Base-by-base conservation (phyloP, 2,329 filamentous ascomycete genomes). In the Plectosphaerella sp. region DNA sequence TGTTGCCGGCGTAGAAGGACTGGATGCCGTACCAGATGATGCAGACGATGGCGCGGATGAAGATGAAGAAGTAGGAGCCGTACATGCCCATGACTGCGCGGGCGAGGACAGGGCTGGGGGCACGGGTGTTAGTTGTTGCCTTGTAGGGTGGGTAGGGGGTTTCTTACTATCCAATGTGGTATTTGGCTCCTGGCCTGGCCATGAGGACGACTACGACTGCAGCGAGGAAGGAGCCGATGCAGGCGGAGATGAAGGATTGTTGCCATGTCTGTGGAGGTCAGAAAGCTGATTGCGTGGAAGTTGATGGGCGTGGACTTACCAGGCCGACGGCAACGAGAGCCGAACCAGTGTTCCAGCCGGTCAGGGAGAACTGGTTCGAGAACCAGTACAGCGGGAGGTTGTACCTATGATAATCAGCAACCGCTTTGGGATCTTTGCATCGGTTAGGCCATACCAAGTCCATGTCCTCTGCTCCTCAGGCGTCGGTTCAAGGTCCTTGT, bases 11-110 rank as follows among this genome's bases (percentile, higher is more conserved):
- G 52, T 62, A 62, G 51, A 55, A 0, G 54, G 41, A 59, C 36
- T 62, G 59, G 36, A 62, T 60, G 12, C 60, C 58, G 25, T 61
- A 63, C 63, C 63, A 66, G 42, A 67, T 64, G 25, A 66, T 62
- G 51, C 63, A 64, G 7, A 67, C 59, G 18, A 64, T 57, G 9
- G 63, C 64, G 8, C 66, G 62, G 48, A 65, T 65, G 54, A 65
- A 68, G 42, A 74, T 64, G 52, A 70, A 65, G 53, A 73, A 71
- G 54, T 70, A 71, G 2, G 69, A 65, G n/a, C 70, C 71, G 62
- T 68, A 74, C 59, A 71, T 70, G 15, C 71, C 71, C 67, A 70
- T 70, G 20, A 68, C 63, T 0, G 65, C 64, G 14, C 71, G 63
- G 46, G 64, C 67, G 25, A 71, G 65, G 11, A 73, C 64, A 12